Evolutionary conservation across 163 green algal species (phyloP).

Genomic region (Scenedesmus sp.): DNA sequence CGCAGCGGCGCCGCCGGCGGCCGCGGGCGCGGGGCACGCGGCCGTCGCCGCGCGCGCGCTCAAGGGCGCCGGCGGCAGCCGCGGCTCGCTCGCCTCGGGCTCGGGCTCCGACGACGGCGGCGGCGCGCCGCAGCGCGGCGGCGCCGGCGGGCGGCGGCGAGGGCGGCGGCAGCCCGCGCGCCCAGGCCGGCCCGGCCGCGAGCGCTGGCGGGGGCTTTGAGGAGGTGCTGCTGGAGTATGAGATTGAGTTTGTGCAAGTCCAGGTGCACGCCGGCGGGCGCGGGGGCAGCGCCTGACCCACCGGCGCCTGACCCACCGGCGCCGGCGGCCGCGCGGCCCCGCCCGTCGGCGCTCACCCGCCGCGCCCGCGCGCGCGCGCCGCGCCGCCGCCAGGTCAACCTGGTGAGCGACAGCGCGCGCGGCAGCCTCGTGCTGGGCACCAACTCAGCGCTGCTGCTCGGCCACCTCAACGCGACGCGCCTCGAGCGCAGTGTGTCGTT

Average conservation of each 20-base stretch:
- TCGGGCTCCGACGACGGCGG: not conserved
- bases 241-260: slow-evolving; percentile 59
- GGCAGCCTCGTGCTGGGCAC: slow-evolving; percentile 52
- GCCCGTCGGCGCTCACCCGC: not conserved
- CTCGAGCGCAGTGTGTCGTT: slow-evolving; percentile 46
- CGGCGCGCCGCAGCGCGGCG: too few species aligned
- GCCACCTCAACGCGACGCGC: slow-evolving; percentile 25
- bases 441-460: slow-evolving; percentile 48
- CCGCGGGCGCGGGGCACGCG: slow-evolving; percentile 23
- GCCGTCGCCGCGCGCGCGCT: slow-evolving; percentile 15
- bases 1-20: not conserved
- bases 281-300: too few species aligned
- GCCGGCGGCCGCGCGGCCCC: not conserved
- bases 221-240: slow-evolving; percentile 48
- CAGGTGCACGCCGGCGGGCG: slow-evolving; percentile 48
- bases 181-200: not conserved
- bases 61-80: not conserved
- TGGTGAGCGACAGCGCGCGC: slow-evolving; percentile 38
- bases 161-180: not conserved
- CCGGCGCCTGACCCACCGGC: not conserved
- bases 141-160: not conserved
- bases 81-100: not conserved
- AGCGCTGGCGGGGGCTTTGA: not conserved
- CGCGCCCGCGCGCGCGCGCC: too few species aligned
- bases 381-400: slow-evolving; percentile 32